These are phyloP conservation scores for Hypericum androsaemum DNA, from an alignment of 345 rosid species.

Conservation along the genomic window DNA sequence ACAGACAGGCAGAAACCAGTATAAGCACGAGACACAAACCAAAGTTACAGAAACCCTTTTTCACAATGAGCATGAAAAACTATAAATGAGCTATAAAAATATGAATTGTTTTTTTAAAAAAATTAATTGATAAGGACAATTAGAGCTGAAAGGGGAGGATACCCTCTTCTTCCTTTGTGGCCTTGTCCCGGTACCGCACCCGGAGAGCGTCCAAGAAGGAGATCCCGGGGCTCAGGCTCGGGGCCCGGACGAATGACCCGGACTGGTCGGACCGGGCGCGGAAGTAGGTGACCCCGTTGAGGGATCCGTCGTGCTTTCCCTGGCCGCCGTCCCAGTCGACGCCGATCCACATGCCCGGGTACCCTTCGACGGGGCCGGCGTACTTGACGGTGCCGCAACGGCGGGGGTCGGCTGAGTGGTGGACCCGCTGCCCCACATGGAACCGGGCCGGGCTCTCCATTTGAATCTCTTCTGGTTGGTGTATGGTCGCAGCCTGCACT, in stretches of 20 bases:
- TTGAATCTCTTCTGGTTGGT: neutral
- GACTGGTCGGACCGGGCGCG: slow-evolving; percentile 45
- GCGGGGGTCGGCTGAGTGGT: slow-evolving; percentile 46
- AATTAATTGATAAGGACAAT: neutral
- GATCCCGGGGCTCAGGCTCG: slow-evolving; percentile 55
- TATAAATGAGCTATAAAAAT: neutral
- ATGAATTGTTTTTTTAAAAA: neutral
- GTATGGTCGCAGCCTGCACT: neutral
- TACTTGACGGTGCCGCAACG: slow-evolving; percentile 69
- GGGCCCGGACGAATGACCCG: slow-evolving; percentile 62
- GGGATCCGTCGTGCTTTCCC: slow-evolving; percentile 74
- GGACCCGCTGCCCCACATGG: slow-evolving; percentile 61
- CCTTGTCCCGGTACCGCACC: slow-evolving; percentile 45
- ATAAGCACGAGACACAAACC: neutral
- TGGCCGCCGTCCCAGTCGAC: slow-evolving; percentile 79
- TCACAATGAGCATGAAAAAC: neutral
- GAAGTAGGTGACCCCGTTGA: slow-evolving; percentile 66
- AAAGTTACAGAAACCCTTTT: neutral
- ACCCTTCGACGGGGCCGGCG: slow-evolving; percentile 52
- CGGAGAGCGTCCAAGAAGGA: slow-evolving; percentile 60
- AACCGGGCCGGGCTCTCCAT: slow-evolving; percentile 20
- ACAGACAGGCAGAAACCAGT: slow-evolving; percentile 5
- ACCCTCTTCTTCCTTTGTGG: slow-evolving; percentile 81
- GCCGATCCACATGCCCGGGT: slow-evolving; percentile 68
- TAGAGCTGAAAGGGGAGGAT: neutral